phyloP scores from a whole-genome alignment of 1,139 yeast species.

The Hansenula sp. region DNA sequence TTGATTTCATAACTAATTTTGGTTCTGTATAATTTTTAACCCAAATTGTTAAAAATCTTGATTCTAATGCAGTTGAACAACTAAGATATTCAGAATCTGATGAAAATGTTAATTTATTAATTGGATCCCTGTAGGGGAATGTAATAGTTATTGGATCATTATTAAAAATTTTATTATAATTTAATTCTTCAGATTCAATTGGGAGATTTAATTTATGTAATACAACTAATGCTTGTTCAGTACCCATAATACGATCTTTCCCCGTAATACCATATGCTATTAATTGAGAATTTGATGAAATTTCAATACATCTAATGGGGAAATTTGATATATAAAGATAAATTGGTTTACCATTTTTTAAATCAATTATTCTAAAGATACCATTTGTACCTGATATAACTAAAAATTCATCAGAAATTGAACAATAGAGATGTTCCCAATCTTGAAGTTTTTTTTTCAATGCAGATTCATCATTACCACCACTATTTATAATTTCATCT shows the following conservation, averaged over 20 bases:
- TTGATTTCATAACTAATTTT: conserved; percentile 61
- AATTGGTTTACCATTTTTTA: conserved; percentile 57
- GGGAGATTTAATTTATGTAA: conserved; percentile 43
- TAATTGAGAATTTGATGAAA: conserved; percentile 58
- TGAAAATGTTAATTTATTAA: conserved; percentile 69
- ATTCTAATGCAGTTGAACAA: conserved; percentile 82
- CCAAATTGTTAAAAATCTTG: conserved; percentile 71
- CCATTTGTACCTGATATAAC: conserved; percentile 76
- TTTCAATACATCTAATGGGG: conserved; percentile 74
- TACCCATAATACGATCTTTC: conserved; percentile 60
- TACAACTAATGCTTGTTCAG: conserved; percentile 77
- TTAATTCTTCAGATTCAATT: background rate
- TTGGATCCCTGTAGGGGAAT: conserved; percentile 81
- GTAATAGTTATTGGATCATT: conserved; percentile 66
- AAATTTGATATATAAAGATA: conserved; percentile 68
- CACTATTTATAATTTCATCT: conserved; percentile 14
- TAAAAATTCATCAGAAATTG: conserved; percentile 54
- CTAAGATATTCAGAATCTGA: conserved; percentile 63
- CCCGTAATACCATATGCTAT: conserved; percentile 85
- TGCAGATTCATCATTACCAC: conserved; percentile 13
- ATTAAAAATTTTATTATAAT: conserved; percentile 15
- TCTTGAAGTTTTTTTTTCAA: conserved; percentile 14
- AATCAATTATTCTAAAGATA: conserved; percentile 58
- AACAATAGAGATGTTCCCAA: conserved; percentile 69
- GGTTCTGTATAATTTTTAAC: conserved; percentile 65